Base-by-base conservation (phyloP, 768 basidiomycete species). In the Hericium erinaceus region DNA sequence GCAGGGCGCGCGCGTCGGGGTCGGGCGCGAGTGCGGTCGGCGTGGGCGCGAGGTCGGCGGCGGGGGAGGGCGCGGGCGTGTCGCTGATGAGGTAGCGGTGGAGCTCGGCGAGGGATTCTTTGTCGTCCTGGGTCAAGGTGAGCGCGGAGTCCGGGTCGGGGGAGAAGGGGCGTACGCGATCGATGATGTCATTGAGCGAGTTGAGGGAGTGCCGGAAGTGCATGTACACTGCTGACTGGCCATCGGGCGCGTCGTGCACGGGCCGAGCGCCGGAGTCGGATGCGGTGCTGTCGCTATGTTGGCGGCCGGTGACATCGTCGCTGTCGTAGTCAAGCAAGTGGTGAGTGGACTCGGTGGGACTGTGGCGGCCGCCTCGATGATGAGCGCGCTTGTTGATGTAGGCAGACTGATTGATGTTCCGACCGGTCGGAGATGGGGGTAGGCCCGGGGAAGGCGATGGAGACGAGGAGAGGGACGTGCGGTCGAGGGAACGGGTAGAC, bases 151-250 rank as follows among this genome's bases (percentile, higher is more conserved):
- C 18, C 60, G 48, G 39, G 22, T 50, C 48, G 50, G 46, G 46
- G 51, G 9, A 33, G 15, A 54, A n/a, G 55, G 37, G 40, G 75
- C 84, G 56, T 68, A 92, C 89, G 64, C 85, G 74, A 66, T 91
- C 87, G 39, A 92, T 74, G 59, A 92, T 90, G 65, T 89, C 87
- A 57, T 80, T 75, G 57, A 92, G 72, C n/a, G 90, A 91, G 60
- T 85, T 85, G 61, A 92, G 70, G 26, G 90, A 92, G 60, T 87
- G 82, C 57, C 89, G 84, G 64, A 89, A 91, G 60, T 91, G 87
- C 61, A 80, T 74, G 69, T 91, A 92, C 51, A 85, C 77, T 22
- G 56, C 70, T 60, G 54, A 69, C 59, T 64, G 40, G 58, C 54
- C 58, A 56, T 61, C 51, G 52, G 48, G 37, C 28, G 28, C 28